Evolutionary conservation across 495 filamentous ascomycete species (phyloP).

Genomic region (Cercophora samala): DNA sequence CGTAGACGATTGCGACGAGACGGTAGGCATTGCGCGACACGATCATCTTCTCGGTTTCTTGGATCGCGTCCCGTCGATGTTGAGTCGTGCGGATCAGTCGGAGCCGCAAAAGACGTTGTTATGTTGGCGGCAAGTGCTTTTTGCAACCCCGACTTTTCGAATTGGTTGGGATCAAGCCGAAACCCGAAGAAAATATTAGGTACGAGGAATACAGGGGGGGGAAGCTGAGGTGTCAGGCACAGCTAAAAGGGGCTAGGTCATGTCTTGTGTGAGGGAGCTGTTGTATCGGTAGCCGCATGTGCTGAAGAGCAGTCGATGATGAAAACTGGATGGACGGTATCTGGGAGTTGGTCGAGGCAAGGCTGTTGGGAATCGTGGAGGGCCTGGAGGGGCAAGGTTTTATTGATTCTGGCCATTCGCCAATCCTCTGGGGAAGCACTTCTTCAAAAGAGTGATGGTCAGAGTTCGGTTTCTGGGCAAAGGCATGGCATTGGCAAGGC

Average conservation of each 20-base stretch:
- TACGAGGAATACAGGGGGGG: neutral
- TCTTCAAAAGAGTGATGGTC: neutral
- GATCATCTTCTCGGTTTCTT: slow-evolving; percentile 11
- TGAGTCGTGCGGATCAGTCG: neutral
- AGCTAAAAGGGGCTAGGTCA: neutral
- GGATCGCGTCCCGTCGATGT: neutral
- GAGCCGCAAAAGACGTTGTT: neutral
- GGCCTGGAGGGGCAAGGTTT: neutral
- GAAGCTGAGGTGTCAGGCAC: neutral
- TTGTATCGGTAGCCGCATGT: neutral
- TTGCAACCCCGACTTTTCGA: neutral
- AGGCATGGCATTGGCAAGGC: no score
- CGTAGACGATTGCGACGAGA: slow-evolving; percentile 26
- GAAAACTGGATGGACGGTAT: neutral
- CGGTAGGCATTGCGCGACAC: slow-evolving; percentile 19
- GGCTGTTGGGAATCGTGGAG: neutral
- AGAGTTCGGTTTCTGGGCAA: neutral
- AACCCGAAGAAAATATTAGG: neutral
- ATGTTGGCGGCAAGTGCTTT: neutral
- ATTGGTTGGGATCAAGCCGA: neutral
- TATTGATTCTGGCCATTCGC: neutral
- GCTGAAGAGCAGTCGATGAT: neutral
- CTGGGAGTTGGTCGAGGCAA: neutral
- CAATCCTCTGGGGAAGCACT: neutral
- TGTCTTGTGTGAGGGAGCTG: neutral